Base-by-base conservation (phyloP, 306 rosid genomes). In the Rosa multiflora region DNA sequence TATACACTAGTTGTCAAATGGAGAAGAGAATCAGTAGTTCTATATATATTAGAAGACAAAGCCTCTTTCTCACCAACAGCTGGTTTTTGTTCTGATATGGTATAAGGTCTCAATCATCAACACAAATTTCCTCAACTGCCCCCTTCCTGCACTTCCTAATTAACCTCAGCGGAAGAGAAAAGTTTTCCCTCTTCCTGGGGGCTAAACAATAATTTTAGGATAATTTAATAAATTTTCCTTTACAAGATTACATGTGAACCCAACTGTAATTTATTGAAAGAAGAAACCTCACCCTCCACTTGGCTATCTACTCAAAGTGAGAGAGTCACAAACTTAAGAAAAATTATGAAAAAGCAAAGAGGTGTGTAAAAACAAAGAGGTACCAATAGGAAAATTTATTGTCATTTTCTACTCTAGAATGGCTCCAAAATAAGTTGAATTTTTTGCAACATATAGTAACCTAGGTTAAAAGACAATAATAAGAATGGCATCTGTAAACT, bases 31-130 rank as follows among this genome's bases (percentile, higher is more conserved):
- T 4, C 37, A 46, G 44, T 10, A 51, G 46, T 44, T 32, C 72
- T 44, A n/a, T 42, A 18, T 37, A n/a, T 42, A 23, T 69, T 63
- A 61, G 23, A 76, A 47, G 49, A 79, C 82, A 58, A 79, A 79
- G 37, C 13, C 20, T 61, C 37, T 47, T 21, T 51, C 69, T 74
- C 76, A 69, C 39, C 55, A 62, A 74, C 42, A 66, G 44, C 72
- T 67, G 52, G 82, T 66, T 46, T 53, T 77, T 43, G 55, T 72
- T 37, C 79, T 66, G 64, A 64, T 39, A n/a, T 47, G 49, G 23
- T 20, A 18, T 40, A 76, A 81, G 35, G 80, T 66, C 53, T 26
- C 48, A 78, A 23, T 72, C 71, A 48, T 32, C 52, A 32, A 80
- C 69, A 71, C 70, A 61, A 70, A n/a, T 17, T 67, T 40, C 48